Conservation (phyloP, 805 yeast genomes). For the Kazachstania africana region DNA sequence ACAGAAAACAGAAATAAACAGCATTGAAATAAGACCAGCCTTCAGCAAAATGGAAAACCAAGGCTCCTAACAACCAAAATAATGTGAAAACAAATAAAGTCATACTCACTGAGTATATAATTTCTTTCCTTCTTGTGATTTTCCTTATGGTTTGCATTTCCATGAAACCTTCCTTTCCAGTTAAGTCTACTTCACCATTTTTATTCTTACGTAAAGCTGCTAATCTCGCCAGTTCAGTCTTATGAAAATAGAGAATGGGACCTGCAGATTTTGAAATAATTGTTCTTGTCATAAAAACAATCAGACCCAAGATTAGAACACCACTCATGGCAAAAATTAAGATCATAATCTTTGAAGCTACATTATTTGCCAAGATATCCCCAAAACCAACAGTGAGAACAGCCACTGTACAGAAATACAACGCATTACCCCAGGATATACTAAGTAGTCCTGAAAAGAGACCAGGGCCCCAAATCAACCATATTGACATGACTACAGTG, state of each 20-base stretch:
- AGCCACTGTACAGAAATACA: slow-evolving; percentile 65
- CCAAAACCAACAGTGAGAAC: slow-evolving; percentile 75
- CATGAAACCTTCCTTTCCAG: slow-evolving; percentile 40
- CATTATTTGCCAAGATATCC: slow-evolving; percentile 45
- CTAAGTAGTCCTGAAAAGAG: slow-evolving; percentile 36
- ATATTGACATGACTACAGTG: slow-evolving; percentile 48
- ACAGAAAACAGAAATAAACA: slow-evolving; percentile 65
- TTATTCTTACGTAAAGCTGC: slow-evolving; percentile 12
- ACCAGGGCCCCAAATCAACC: slow-evolving; percentile 67
- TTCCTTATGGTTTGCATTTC: slow-evolving; percentile 42
- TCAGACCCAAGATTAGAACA: slow-evolving; percentile 59
- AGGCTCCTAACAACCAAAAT: slow-evolving; percentile 68
- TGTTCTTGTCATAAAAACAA: slow-evolving; percentile 56
- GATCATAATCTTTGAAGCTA: slow-evolving; percentile 45
- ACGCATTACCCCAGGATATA: slow-evolving; percentile 49
- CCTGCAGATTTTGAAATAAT: slow-evolving; percentile 50
- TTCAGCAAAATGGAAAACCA: slow-evolving; percentile 48
- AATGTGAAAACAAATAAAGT: slow-evolving; percentile 35
- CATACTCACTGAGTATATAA: slow-evolving; percentile 27
- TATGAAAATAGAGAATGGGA: slow-evolving; percentile 56
- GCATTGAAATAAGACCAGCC: slow-evolving; percentile 61
- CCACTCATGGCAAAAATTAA: slow-evolving; percentile 61
- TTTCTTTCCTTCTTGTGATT: slow-evolving; percentile 31
- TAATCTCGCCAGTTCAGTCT: slow-evolving; percentile 40
- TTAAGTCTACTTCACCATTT: slow-evolving; percentile 14